These are phyloP conservation scores for Blepharisma stoltei DNA, from an alignment of 73 alveolate genomes.

Conservation along the genomic window DNA sequence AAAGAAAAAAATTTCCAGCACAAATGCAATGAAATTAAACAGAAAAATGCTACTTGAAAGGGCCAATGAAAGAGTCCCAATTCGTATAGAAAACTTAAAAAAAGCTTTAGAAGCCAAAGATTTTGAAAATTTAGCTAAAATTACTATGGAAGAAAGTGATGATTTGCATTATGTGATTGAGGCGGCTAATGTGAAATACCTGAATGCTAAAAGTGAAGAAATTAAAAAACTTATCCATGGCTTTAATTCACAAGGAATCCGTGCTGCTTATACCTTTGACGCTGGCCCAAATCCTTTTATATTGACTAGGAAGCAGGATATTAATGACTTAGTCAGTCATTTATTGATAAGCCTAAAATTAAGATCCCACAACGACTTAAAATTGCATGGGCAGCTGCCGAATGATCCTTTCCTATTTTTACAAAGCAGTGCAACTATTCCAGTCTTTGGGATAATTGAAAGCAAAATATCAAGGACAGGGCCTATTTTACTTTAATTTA, in stretches of 20 bases:
- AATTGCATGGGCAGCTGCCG: constrained; percentile 1
- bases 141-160: constrained; percentile 72
- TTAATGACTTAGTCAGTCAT: neutral
- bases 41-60: constrained; percentile 61
- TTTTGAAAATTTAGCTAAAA: constrained; percentile 56
- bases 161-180: constrained; percentile 54
- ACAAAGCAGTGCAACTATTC: neutral
- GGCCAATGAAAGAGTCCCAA: constrained; percentile 49
- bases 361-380: neutral
- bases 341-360: neutral
- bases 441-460: neutral
- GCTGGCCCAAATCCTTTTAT: constrained; percentile 91
- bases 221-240: constrained; percentile 32
- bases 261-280: constrained; percentile 81
- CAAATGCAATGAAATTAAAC: constrained; percentile 76
- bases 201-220: constrained; percentile 44
- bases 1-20: constrained; percentile 70
- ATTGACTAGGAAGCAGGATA: constrained; percentile 51
- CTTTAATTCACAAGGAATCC: constrained; percentile 47
- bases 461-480: constrained; percentile 10
- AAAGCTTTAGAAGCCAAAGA: constrained; percentile 57
- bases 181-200: constrained; percentile 55
- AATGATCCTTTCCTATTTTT: neutral
- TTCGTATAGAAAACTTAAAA: constrained; percentile 55
- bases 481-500: neutral